Conservation (phyloP, 2,329 filamentous ascomycete species). For the Colletotrichum brevisporum region DNA sequence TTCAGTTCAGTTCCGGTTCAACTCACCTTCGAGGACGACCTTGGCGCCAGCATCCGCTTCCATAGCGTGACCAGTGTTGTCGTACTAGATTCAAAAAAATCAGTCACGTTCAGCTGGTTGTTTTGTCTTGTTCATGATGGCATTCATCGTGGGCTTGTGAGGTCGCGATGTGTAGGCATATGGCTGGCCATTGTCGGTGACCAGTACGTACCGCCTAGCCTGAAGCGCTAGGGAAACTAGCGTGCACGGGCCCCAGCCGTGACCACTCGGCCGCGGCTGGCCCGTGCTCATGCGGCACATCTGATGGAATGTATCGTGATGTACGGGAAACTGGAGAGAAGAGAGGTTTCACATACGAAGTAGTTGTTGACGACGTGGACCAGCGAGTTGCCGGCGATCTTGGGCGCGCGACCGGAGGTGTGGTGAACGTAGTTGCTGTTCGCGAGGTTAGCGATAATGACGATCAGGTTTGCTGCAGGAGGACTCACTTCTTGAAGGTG, state of each 20-base stretch:
- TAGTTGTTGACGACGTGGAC: conserved; percentile 75
- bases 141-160: not conserved
- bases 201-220: too few relatives aligned
- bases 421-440: conserved; percentile 72
- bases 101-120: too few relatives aligned
- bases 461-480: not conserved
- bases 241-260: too few relatives aligned
- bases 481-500: conserved; percentile 62
- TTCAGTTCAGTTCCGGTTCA: too few relatives aligned
- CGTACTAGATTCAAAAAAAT: conserved; percentile 48
- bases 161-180: too few relatives aligned
- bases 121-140: not conserved
- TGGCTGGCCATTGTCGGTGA: too few relatives aligned
- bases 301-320: not conserved
- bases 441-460: not conserved
- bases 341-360: conserved; percentile 50
- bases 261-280: not conserved
- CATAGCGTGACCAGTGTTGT: conserved; percentile 70
- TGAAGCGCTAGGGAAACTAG: too few relatives aligned
- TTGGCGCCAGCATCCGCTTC: conserved; percentile 60
- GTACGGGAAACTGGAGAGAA: not conserved
- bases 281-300: too few relatives aligned
- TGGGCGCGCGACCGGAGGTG: conserved; percentile 69
- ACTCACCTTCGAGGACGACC: conserved; percentile 61
- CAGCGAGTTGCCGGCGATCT: conserved; percentile 68